phyloP scores from a whole-genome alignment of 768 basidiomycete genomes.

The Calvatia gigantea region DNA sequence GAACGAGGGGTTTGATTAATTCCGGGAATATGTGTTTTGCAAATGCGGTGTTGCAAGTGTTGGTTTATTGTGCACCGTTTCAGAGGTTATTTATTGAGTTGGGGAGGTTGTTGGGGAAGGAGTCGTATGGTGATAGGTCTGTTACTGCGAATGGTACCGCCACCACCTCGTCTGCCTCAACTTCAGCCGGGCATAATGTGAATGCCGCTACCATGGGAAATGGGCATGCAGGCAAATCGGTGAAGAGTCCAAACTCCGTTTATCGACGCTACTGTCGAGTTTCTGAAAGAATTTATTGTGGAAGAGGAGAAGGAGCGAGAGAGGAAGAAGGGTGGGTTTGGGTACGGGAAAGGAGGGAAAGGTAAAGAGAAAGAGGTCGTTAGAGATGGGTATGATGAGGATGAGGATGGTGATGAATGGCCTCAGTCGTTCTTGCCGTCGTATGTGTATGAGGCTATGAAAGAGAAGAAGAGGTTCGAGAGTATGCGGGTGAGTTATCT shows the following conservation, averaged over 20 bases:
- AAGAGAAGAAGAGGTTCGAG: conserved; percentile 91
- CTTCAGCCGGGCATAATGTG: conserved; percentile 21
- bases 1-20: conserved; percentile 85
- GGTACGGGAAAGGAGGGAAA: conserved; percentile 20
- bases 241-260: conserved; percentile 43
- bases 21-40: conserved; percentile 98
- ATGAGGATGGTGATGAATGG: conserved; percentile 44
- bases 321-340: conserved; percentile 19
- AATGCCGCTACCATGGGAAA: conserved; percentile 13
- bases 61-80: conserved; percentile 89
- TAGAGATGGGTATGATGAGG: conserved; percentile 31
- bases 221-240: conserved; percentile 24
- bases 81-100: conserved; percentile 73
- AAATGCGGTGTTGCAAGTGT: conserved; percentile 87
- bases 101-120: conserved; percentile 42
- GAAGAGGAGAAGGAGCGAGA: conserved; percentile 23
- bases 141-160: not conserved
- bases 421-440: conserved; percentile 79
- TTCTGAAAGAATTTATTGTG: conserved; percentile 78
- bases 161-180: not conserved
- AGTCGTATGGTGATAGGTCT: not conserved
- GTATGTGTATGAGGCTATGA: conserved; percentile 89
- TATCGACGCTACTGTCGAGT: conserved; percentile 65
- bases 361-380: conserved; percentile 23
- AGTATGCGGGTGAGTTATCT: conserved; percentile 71